Percentiles rank a stretch among this genome's conserved stretches.
These are phyloP conservation scores for Colletotrichum coccodes DNA, from an alignment of 2,329 filamentous ascomycete species.

Conservation along the genomic window DNA sequence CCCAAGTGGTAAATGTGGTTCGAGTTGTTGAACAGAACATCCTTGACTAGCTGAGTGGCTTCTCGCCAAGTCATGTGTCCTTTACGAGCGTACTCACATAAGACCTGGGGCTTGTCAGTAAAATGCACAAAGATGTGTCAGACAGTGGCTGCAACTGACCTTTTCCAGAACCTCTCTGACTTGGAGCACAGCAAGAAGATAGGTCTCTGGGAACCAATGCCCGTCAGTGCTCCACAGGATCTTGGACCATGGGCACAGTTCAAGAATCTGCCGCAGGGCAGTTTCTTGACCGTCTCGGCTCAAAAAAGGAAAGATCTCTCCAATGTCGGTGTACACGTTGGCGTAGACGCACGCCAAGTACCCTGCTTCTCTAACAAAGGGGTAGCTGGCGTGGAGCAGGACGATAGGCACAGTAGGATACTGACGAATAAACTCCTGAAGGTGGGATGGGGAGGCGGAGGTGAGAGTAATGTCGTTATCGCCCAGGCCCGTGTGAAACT, in stretches of 20 bases:
- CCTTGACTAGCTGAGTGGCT: constrained; percentile 71
- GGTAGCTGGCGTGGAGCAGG: constrained; percentile 83
- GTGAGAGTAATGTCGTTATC: constrained; percentile 81
- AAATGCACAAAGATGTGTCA: neutral
- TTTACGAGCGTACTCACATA: constrained; percentile 73
- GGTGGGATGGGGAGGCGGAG: constrained; percentile 77
- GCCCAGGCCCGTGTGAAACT: constrained; percentile 86
- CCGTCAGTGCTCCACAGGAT: constrained; percentile 85
- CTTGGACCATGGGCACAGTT: constrained; percentile 80
- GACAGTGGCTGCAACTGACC: constrained; percentile 50
- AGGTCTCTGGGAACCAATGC: constrained; percentile 83
- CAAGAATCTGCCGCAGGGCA: constrained; percentile 77
- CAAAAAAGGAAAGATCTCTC: constrained; percentile 83
- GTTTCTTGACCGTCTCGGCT: constrained; percentile 80
- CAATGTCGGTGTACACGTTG: constrained; percentile 86
- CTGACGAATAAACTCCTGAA: constrained; percentile 77
- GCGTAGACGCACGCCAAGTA: constrained; percentile 82
- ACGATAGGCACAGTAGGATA: constrained; percentile 80
- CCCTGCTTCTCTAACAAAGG: constrained; percentile 80
- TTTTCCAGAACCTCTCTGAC: constrained; percentile 76
- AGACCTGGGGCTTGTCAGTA: constrained; percentile 56
- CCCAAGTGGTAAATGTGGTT: constrained; percentile 78
- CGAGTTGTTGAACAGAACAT: constrained; percentile 80
- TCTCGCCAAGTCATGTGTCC: constrained; percentile 69
- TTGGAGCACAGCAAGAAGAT: constrained; percentile 76